Conservation (phyloP, 768 basidiomycete species). For the Pulveroboletus frians region DNA sequence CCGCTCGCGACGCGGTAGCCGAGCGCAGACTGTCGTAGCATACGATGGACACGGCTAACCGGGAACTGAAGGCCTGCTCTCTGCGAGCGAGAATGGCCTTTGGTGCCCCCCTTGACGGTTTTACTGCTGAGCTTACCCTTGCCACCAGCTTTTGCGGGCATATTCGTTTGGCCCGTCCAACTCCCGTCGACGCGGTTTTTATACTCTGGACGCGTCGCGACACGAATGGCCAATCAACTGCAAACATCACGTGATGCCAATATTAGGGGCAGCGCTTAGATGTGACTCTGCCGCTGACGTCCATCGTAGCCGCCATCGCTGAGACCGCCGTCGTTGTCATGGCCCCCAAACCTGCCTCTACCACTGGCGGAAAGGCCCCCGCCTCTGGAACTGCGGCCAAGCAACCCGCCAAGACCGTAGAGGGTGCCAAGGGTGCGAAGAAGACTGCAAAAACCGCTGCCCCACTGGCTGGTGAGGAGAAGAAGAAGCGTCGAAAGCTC, state of each 20-base stretch:
- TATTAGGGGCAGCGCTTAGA: constrained; percentile 31
- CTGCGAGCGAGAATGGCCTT: constrained; percentile 68
- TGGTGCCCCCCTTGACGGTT: constrained; percentile 32
- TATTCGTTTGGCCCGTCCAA: constrained; percentile 3
- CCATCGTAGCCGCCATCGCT: constrained; percentile 13
- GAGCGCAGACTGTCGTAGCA: constrained; percentile 82
- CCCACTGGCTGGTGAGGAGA: constrained; percentile 58
- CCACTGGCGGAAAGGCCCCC: constrained; percentile 63
- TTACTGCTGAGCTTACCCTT: constrained; percentile 46
- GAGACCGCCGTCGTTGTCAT: constrained; percentile 23
- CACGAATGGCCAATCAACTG: constrained; percentile 26
- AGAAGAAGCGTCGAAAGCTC: constrained; percentile 84
- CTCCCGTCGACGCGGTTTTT: constrained; percentile 12
- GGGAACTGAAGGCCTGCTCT: constrained; percentile 82
- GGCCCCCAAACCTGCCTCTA: constrained; percentile 64
- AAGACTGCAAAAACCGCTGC: constrained; percentile 58
- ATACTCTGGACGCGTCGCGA: constrained; percentile 39
- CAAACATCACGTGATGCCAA: constrained; percentile 29
- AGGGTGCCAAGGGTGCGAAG: constrained; percentile 69
- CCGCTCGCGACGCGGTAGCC: constrained; percentile 85
- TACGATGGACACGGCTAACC: constrained; percentile 87
- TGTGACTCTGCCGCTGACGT: constrained; percentile 9
- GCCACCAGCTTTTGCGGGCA: constrained; percentile 28
- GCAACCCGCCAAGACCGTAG: constrained; percentile 53
- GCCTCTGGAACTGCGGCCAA: constrained; percentile 55